Evolutionary conservation across 768 basidiomycete genomes (phyloP), one percentile per base, ranked within the genome.

Genomic region (Russula earlei): DNA sequence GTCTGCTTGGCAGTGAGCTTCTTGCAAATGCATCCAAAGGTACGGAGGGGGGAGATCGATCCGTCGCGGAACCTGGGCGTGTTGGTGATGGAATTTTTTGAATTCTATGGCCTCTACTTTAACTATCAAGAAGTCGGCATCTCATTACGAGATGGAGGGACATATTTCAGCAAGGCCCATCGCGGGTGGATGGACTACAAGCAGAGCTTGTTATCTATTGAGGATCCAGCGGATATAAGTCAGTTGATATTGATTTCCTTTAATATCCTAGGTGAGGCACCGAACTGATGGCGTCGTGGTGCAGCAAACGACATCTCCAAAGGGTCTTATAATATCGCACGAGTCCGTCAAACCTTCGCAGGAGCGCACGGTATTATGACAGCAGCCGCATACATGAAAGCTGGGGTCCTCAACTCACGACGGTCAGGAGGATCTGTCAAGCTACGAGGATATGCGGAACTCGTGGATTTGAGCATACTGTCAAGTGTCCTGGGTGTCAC

Each of bases 11-110:
- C 87, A 11, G 81, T 97, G 62, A 91, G 83, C 68, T 99, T 99
- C 68, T 74, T 99, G 46, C 96, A 98, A 77, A 90, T 96, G 78
- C 96, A 99, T 64, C 96, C 96, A 2, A 95, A 94, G 68, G 83
- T 98, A 57, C 83, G 94, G 38, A 70, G 81, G 52, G 88, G 83
- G 0, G 90, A 94, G 69, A 90, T 99, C 27, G 83, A 94, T 63
- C 82, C 92, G 0, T 82, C 84, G 62, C 75, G 80, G 64, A 98
- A 98, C 65, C 75, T 98, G 10, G 96, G 96, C 2, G 88, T 94
- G n/a, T 72, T 99, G 52, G 78, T 96, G 43, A 81, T 97, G 76
- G 96, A 99, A 70, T 97, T 98, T 67, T 96, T 98, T 66, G 94
- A 98, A 74, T 75, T 95, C 12, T 98, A 98, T 68, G 95, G 94